These are phyloP conservation scores for Flammula alnicola DNA, from an alignment of 1,284 basidiomycete species.

Conservation along the genomic window DNA sequence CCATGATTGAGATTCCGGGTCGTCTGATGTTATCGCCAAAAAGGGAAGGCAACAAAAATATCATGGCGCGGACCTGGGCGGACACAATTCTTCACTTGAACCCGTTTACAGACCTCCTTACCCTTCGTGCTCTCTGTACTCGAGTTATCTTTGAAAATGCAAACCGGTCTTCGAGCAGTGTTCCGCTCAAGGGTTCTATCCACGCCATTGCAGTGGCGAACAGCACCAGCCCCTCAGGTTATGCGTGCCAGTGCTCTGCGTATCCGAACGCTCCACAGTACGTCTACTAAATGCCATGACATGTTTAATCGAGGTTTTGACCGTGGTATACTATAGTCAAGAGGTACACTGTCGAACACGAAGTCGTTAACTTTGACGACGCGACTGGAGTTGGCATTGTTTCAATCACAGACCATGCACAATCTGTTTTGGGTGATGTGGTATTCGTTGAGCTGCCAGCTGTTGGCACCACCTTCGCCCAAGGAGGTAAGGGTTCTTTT, in stretches of 20 bases:
- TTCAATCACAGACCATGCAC: slow-evolving; percentile 94
- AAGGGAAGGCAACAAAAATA: slow-evolving; percentile 19
- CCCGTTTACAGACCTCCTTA: slow-evolving; percentile 6
- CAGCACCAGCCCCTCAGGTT: slow-evolving; percentile 14
- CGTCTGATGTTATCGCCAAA: slow-evolving; percentile 13
- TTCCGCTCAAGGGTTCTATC: slow-evolving; percentile 30
- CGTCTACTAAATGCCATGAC: slow-evolving; percentile 28
- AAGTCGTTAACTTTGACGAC: slow-evolving; percentile 86
- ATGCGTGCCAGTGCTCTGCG: slow-evolving; percentile 27
- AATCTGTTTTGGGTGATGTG: slow-evolving; percentile 92
- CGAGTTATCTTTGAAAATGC: slow-evolving; percentile 38
- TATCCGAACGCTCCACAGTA: slow-evolving; percentile 52
- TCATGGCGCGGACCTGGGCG: slow-evolving; percentile 4
- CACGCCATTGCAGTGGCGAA: slow-evolving; percentile 15
- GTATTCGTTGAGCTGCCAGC: slow-evolving; percentile 95
- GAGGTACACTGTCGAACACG: slow-evolving; percentile 90
- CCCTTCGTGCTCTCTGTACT: neutral
- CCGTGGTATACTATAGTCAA: slow-evolving; percentile 57
- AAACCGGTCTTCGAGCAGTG: slow-evolving; percentile 40
- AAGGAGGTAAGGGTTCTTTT: slow-evolving; percentile 71
- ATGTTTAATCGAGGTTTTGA: neutral
- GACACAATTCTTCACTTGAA: slow-evolving; percentile 8
- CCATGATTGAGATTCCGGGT: neutral
- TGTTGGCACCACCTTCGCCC: slow-evolving; percentile 67
- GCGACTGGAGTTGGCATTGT: slow-evolving; percentile 82